These are phyloP conservation scores for Chalciporus chontae DNA, from an alignment of 768 basidiomycete genomes.

Conservation along the genomic window DNA sequence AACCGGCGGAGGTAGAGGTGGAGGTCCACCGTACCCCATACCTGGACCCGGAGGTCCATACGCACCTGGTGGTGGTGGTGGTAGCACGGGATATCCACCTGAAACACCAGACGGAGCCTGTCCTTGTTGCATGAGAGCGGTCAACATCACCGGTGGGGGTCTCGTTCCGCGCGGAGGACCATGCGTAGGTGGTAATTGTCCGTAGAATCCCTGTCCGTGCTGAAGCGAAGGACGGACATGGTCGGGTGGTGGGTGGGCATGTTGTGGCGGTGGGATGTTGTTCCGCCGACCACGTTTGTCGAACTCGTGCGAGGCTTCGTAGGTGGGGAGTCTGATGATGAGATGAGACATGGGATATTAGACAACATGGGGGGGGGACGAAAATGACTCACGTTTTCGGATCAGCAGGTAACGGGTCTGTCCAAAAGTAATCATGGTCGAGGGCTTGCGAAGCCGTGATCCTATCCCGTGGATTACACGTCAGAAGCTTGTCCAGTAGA, in stretches of 20 bases:
- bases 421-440: slow-evolving; percentile 95
- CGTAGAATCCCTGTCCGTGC: slow-evolving; percentile 26
- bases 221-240: slow-evolving; percentile 34
- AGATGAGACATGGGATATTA: not conserved
- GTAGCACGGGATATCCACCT: slow-evolving; percentile 12
- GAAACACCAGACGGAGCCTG: slow-evolving; percentile 10
- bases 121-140: slow-evolving; percentile 30
- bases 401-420: slow-evolving; percentile 81
- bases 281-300: slow-evolving; percentile 67
- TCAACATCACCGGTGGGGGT: slow-evolving; percentile 25
- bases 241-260: slow-evolving; percentile 27
- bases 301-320: slow-evolving; percentile 82
- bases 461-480: slow-evolving; percentile 78
- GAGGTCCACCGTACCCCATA: slow-evolving; percentile 13
- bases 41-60: slow-evolving; percentile 11
- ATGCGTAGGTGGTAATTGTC: slow-evolving; percentile 32
- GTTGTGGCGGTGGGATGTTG: slow-evolving; percentile 27
- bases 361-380: not conserved
- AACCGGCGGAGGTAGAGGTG: slow-evolving; percentile 2
- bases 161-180: slow-evolving; percentile 25
- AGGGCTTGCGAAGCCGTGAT: slow-evolving; percentile 84
- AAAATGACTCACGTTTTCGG: slow-evolving; percentile 60
- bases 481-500: slow-evolving; percentile 76
- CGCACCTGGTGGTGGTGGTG: slow-evolving; percentile 9
- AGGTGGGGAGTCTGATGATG: slow-evolving; percentile 56